Percentiles rank a stretch among this genome's conserved stretches.
phyloP scores from a whole-genome alignment of 441 rosid species.

The Brassica balearica region DNA sequence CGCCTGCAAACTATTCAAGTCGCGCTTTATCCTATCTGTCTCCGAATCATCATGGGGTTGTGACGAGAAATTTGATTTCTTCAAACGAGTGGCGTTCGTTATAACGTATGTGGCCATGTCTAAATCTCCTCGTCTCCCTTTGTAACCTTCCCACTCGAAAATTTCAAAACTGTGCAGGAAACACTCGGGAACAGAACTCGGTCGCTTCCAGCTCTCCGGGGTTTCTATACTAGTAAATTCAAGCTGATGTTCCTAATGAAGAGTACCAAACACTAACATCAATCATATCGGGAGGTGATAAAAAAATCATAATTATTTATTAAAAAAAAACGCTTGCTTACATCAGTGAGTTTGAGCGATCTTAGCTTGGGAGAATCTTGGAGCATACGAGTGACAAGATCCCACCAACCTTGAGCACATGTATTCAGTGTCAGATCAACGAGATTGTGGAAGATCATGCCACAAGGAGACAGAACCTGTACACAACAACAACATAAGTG shows the following conservation, averaged over 20 bases:
- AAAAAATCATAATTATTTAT: no score
- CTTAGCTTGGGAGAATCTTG: constrained; percentile 25
- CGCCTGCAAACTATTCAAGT: not conserved
- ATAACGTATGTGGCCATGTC: not conserved
- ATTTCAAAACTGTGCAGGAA: not conserved
- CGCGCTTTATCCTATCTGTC: not conserved
- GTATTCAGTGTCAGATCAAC: constrained; percentile 16
- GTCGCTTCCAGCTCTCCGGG: not conserved
- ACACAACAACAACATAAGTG: not conserved
- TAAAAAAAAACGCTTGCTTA: not conserved
- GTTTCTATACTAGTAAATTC: not conserved
- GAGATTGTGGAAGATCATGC: not conserved
- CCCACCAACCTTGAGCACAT: constrained; percentile 27
- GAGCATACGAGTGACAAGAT: constrained; percentile 22
- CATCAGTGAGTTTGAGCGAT: constrained; percentile 15
- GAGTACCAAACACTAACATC: no score
- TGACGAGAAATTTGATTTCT: not conserved
- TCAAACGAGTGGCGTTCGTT: not conserved
- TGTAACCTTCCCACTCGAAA: not conserved
- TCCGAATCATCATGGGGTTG: not conserved
- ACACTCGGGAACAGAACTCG: not conserved
- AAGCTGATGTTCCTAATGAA: not conserved
- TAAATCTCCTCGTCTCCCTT: not conserved
- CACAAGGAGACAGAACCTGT: not conserved
- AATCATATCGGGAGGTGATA: no score